phyloP scores from a whole-genome alignment of 495 filamentous ascomycete species.

The Lasiosphaeria miniovina region DNA sequence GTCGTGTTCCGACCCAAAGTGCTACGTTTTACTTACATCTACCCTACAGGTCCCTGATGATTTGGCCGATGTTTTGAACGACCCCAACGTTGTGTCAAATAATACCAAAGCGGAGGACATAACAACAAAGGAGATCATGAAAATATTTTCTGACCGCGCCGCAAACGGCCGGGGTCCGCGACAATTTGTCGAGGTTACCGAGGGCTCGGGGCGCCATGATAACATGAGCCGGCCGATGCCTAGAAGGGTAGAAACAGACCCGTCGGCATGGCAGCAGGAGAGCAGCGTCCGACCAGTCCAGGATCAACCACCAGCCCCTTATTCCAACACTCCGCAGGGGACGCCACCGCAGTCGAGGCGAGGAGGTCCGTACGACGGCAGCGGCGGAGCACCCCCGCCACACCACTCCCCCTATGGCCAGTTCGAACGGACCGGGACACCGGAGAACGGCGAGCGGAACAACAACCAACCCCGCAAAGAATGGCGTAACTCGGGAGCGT shows the following conservation, averaged over 20 bases:
- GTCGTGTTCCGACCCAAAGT: slow-evolving; percentile 1
- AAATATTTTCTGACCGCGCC: slow-evolving; percentile 76
- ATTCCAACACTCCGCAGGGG: slow-evolving; percentile 21
- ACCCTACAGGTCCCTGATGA: slow-evolving; percentile 80
- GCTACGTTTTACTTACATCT: slow-evolving; percentile 23
- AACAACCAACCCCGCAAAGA: slow-evolving; percentile 41
- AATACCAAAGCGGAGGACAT: slow-evolving; percentile 66
- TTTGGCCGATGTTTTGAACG: slow-evolving; percentile 77
- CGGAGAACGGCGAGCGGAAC: slow-evolving; percentile 31
- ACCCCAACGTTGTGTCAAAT: slow-evolving; percentile 70
- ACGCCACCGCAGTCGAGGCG: slow-evolving; percentile 46
- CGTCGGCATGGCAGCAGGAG: slow-evolving; percentile 74
- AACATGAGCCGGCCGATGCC: slow-evolving; percentile 45
- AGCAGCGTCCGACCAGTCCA: slow-evolving; percentile 76
- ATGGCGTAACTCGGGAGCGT: slow-evolving; percentile 51
- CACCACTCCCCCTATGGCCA: slow-evolving; percentile 27
- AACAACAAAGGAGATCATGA: slow-evolving; percentile 95
- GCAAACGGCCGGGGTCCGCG: slow-evolving; percentile 52
- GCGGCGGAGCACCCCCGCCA: slow-evolving; percentile 1
- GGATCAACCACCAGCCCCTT: slow-evolving; percentile 46
- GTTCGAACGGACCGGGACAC: slow-evolving; percentile 27
- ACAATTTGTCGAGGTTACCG: slow-evolving; percentile 55
- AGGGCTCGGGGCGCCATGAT: slow-evolving; percentile 50
- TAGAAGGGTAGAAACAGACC: slow-evolving; percentile 72
- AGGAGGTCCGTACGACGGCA: slow-evolving; percentile 34